Conservation (phyloP, 108 stramenopile genomes). For the Skeletonema potamos region DNA sequence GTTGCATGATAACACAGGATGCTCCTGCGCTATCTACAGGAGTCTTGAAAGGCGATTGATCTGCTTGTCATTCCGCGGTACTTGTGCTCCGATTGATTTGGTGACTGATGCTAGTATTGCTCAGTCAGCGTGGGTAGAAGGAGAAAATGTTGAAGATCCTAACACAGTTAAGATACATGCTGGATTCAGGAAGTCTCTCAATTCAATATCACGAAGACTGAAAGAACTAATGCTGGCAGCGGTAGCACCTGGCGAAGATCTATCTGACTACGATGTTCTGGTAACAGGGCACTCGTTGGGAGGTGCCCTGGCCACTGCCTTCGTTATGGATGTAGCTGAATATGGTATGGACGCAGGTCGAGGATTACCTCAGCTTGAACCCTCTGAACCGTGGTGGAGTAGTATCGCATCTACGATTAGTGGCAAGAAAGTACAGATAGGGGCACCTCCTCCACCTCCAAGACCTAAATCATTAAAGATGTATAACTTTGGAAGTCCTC, state of each 20-base stretch:
- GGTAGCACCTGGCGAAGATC: constrained; percentile 56
- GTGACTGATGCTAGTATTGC: constrained; percentile 79
- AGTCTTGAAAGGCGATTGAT: constrained; percentile 62
- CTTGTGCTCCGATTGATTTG: constrained; percentile 75
- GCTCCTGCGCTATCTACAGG: constrained; percentile 73
- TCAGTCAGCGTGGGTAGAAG: constrained; percentile 79
- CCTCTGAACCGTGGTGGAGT: constrained; percentile 84
- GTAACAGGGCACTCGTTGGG: constrained; percentile 86
- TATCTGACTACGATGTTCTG: constrained; percentile 68
- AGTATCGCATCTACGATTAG: constrained; percentile 61
- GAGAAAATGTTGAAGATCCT: constrained; percentile 59
- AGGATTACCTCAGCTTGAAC: constrained; percentile 62
- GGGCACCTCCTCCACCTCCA: constrained; percentile 55
- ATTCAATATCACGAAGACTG: constrained; percentile 76
- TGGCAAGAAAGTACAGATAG: constrained; percentile 40
- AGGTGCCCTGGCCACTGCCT: constrained; percentile 82
- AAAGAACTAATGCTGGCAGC: constrained; percentile 77
- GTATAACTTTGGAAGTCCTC: constrained; percentile 87
- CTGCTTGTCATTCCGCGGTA: constrained; percentile 80
- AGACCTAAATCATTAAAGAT: constrained; percentile 66
- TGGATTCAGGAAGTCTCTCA: constrained; percentile 72
- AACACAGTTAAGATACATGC: constrained; percentile 68
- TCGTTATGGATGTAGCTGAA: constrained; percentile 75
- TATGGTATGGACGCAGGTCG: constrained; percentile 80
- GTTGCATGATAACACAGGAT: constrained; percentile 77